A percentile compares a stretch with the other conserved stretches of the same genome.
Conservation (phyloP, 805 yeast species). For the Schizosaccharomyces osmophilus region DNA sequence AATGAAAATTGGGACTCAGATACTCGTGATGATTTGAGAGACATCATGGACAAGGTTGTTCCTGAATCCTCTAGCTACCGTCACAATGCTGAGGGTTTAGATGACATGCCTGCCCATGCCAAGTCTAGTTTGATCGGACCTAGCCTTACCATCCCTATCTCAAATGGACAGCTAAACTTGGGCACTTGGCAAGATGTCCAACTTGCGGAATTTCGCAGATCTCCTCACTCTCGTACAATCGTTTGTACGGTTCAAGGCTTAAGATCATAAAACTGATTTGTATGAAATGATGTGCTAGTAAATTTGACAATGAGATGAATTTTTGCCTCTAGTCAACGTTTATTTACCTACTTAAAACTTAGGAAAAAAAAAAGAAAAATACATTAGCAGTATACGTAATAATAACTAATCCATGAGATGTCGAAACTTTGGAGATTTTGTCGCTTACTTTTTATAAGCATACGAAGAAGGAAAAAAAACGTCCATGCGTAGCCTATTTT, state of each 20-base stretch:
- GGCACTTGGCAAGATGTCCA: conserved; percentile 81
- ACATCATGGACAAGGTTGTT: conserved; percentile 35
- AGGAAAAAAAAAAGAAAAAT: neutral
- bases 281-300: neutral
- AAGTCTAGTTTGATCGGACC: conserved; percentile 41
- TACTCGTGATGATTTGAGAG: conserved; percentile 44
- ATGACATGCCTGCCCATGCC: conserved; percentile 68
- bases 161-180: conserved; percentile 37
- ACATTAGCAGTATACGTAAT: neutral
- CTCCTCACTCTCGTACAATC: conserved; percentile 36
- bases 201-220: conserved; percentile 45
- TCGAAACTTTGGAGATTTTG: neutral
- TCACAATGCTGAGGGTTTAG: conserved; percentile 52
- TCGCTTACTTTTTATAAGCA: neutral
- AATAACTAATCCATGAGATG: neutral
- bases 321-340: neutral
- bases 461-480: neutral
- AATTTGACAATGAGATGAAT: too few species aligned
- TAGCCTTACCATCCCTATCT: conserved; percentile 39
- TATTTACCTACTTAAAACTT: neutral
- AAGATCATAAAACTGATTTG: neutral
- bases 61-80: conserved; percentile 37
- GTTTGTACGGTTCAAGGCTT: conserved; percentile 52
- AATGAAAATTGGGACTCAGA: conserved; percentile 67
- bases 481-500: neutral